Evolutionary conservation across 2,329 filamentous ascomycete genomes (phyloP).

Genomic region (Alternaria hordeiaustralica): DNA sequence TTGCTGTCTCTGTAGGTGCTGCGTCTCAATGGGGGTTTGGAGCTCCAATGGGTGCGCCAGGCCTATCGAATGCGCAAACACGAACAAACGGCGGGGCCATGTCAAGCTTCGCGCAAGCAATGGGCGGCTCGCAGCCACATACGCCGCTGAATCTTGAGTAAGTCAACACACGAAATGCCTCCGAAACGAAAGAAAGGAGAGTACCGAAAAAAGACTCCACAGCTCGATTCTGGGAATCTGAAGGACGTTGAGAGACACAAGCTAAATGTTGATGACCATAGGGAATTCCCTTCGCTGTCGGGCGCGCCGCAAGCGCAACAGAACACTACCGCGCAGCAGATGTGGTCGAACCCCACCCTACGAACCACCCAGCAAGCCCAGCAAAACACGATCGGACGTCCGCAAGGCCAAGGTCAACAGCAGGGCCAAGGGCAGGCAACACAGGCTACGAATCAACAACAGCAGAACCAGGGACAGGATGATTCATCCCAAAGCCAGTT

Average conservation of each 20-base stretch:
- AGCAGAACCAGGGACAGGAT: conserved; percentile 51
- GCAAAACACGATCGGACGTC: conserved; percentile 61
- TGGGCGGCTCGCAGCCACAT: conserved; percentile 60
- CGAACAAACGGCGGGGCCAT: conserved; percentile 57
- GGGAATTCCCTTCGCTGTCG: conserved; percentile 68
- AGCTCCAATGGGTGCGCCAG: conserved; percentile 60
- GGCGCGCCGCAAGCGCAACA: conserved; percentile 63
- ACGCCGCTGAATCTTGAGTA: conserved; percentile 64
- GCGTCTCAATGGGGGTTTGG: conserved; percentile 66
- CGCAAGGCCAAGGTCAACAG: conserved; percentile 50
- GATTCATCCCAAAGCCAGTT: conserved; percentile 58
- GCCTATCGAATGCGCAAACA: conserved; percentile 58
- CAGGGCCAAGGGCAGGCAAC: conserved; percentile 37
- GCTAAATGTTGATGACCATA: conserved; percentile 45
- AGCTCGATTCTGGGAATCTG: not conserved
- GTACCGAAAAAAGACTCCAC: not conserved
- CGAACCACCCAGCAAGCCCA: conserved; percentile 60
- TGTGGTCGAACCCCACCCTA: conserved; percentile 65
- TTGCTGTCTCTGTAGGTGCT: conserved; percentile 50
- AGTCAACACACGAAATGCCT: conserved; percentile 42
- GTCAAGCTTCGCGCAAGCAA: conserved; percentile 64
- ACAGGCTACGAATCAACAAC: conserved; percentile 51
- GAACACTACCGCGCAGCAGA: conserved; percentile 58
- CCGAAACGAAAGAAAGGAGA: conserved; percentile 4
- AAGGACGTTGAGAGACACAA: conserved; percentile 8